Evolutionary conservation across 2,329 filamentous ascomycete genomes (phyloP), one percentile per base, ranked within the genome.

Genomic region (Colletotrichum lupini): DNA sequence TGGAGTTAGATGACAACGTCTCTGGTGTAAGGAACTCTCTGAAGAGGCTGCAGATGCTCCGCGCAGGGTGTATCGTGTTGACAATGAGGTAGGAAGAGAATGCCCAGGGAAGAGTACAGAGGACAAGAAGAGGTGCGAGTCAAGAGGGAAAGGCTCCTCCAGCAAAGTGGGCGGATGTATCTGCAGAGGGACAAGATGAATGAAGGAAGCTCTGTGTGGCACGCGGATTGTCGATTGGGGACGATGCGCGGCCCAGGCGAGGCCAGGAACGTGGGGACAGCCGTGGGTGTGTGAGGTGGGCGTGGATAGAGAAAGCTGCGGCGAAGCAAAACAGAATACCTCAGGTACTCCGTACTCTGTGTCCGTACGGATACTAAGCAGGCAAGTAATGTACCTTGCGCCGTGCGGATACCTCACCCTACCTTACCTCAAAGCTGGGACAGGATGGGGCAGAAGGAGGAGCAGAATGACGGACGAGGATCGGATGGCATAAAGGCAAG

Each of bases 201-300:
- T 16, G 12, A 22, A 24, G 19, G 35, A 63, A 59, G 58, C 52
- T 63, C 52, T 63, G 58, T 63, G 58, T 63, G 58, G 65, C 65
- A 68, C 58, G 30, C 69, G 53, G 68, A 57, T 68, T 55, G 61
- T 28, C 56, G 64, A 59, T n/a, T 24, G 26, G 53, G 32, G 55
- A 52, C 35, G 55, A 56, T 24, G 24, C 53, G 53, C 22, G 53
- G 53, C 22, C 22, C 14, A 58, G 28, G 55, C 62, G 46, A 56
- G 37, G 62, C 62, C 55, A 55, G 63, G 68, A 70, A 60, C 55
- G 55, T 70, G 68, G 53, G 52, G 53, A 62, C 5, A 32, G 28
- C 9, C 9, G 12, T 8, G 28, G 42, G 22, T n/a, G 56, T 19
- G 30, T n/a, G 19, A 32, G 37, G 42, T 42, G 16, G 61, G 26